phyloP scores from a whole-genome alignment of 2,329 filamentous ascomycete genomes.

The Phyllosticta citrichinensis region DNA sequence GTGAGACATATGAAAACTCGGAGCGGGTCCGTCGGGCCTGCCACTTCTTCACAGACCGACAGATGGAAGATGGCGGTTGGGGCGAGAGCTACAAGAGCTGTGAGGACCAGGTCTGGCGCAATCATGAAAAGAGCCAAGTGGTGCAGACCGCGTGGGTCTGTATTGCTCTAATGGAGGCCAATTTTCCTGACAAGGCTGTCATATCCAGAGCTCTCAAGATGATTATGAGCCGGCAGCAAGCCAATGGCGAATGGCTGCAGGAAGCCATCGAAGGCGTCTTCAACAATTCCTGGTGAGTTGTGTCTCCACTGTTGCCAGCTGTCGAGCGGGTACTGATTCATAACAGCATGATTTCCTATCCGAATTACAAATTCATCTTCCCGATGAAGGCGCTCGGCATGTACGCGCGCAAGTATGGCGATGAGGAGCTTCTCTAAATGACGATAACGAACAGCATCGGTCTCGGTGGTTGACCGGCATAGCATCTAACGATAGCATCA shows the following conservation, averaged over 20 bases:
- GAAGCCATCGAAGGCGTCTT: conserved; percentile 97
- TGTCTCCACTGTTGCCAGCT: not conserved
- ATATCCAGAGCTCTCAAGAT: conserved; percentile 66
- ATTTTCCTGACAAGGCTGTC: conserved; percentile 64
- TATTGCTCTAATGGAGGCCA: conserved; percentile 72
- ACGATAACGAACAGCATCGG: not conserved
- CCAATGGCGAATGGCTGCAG: conserved; percentile 88
- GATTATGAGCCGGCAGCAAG: conserved; percentile 74
- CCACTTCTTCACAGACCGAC: conserved; percentile 74
- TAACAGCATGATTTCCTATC: conserved; percentile 86
- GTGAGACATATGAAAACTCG: conserved; percentile 71
- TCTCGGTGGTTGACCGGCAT: not conserved
- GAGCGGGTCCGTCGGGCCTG: conserved; percentile 63
- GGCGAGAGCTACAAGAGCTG: conserved; percentile 88
- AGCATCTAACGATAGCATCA: not conserved
- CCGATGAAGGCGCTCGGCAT: conserved; percentile 88
- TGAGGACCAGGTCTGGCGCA: conserved; percentile 63
- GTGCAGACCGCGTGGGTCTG: conserved; percentile 91
- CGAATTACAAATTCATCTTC: conserved; percentile 98
- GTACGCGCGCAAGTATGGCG: conserved; percentile 65
- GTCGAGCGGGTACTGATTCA: not conserved
- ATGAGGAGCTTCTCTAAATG: conserved; percentile 43
- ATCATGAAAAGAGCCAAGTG: conserved; percentile 74
- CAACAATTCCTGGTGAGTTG: conserved; percentile 80
- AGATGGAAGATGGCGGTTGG: conserved; percentile 88